phyloP scores from a whole-genome alignment of 139 green algal genomes.

The Zygnema cylindricum region DNA sequence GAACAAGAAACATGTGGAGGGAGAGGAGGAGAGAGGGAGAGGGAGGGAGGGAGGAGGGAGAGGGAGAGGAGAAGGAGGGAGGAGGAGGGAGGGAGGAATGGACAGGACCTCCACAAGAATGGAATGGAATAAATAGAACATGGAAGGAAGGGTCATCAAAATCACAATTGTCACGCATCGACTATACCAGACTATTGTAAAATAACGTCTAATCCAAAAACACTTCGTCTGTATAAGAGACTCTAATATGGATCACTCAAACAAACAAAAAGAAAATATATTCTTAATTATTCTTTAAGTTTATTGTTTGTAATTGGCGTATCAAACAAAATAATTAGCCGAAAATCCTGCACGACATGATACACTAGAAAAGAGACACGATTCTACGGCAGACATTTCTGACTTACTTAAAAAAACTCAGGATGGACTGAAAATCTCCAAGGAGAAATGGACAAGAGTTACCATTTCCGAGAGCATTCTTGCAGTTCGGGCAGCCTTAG shows the following conservation, averaged over 20 bases:
- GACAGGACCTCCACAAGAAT: neutral
- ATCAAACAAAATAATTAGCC: neutral
- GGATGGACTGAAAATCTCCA: neutral
- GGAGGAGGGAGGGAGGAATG: neutral
- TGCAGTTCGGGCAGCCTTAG: constrained; percentile 41
- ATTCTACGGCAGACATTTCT: constrained; percentile 6
- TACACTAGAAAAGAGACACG: neutral
- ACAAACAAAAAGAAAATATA: too few relatives aligned
- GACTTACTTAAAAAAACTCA: constrained; percentile 3
- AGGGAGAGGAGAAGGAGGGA: neutral
- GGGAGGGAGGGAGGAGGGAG: neutral
- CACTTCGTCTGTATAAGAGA: too few relatives aligned
- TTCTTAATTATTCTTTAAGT: too few relatives aligned
- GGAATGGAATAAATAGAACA: neutral
- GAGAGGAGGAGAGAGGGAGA: neutral
- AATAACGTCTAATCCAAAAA: too few relatives aligned
- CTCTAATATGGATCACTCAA: too few relatives aligned
- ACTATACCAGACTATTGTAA: too few relatives aligned
- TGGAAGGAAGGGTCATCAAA: too few relatives aligned
- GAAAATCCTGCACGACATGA: neutral
- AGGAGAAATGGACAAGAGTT: neutral
- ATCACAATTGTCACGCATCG: too few relatives aligned
- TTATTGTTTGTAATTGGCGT: too few relatives aligned
- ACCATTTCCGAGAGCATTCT: constrained; percentile 30
- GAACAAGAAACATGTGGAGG: constrained; percentile 1